Conservation (phyloP, 2,329 filamentous ascomycete genomes). For the Penicillium sp. region DNA sequence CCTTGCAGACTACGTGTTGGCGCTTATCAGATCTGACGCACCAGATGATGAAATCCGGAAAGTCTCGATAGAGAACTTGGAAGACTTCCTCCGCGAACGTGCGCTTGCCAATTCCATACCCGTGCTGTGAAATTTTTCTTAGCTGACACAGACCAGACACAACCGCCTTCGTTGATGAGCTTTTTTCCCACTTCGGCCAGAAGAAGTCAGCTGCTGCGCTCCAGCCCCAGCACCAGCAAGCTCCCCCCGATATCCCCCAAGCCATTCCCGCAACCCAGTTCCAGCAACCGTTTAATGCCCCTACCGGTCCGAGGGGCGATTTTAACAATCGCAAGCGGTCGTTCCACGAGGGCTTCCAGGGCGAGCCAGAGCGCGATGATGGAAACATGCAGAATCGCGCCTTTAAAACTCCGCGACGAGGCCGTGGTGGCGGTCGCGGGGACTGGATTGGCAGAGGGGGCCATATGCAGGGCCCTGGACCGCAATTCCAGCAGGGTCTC, state of each 20-base stretch:
- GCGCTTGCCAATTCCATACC: constrained; percentile 24
- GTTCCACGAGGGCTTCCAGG: constrained; percentile 55
- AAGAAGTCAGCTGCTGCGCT: constrained; percentile 47
- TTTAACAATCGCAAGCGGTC: constrained; percentile 56
- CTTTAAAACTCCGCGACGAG: constrained; percentile 50
- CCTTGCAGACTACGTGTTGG: constrained; percentile 65
- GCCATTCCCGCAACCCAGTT: constrained; percentile 22
- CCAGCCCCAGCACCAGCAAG: constrained; percentile 28
- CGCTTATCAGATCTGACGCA: constrained; percentile 61
- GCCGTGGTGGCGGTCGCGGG: constrained; percentile 48
- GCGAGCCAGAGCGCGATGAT: constrained; percentile 48
- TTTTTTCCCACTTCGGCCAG: constrained; percentile 56
- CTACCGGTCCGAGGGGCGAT: constrained; percentile 27
- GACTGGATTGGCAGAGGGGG: constrained; percentile 42
- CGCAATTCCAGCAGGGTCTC: constrained; percentile 34
- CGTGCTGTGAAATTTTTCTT: background rate
- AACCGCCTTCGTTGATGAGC: constrained; percentile 58
- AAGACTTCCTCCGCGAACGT: constrained; percentile 63
- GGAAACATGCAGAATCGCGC: constrained; percentile 49
- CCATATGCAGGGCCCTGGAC: constrained; percentile 19
- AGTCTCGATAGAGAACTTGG: constrained; percentile 59
- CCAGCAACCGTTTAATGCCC: constrained; percentile 28
- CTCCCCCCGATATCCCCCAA: constrained; percentile 26
- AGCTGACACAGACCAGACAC: constrained; percentile 48
- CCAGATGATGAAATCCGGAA: constrained; percentile 57